These are phyloP conservation scores for Jatropha curcas DNA, from an alignment of 345 rosid species.

Conservation along the genomic window DNA sequence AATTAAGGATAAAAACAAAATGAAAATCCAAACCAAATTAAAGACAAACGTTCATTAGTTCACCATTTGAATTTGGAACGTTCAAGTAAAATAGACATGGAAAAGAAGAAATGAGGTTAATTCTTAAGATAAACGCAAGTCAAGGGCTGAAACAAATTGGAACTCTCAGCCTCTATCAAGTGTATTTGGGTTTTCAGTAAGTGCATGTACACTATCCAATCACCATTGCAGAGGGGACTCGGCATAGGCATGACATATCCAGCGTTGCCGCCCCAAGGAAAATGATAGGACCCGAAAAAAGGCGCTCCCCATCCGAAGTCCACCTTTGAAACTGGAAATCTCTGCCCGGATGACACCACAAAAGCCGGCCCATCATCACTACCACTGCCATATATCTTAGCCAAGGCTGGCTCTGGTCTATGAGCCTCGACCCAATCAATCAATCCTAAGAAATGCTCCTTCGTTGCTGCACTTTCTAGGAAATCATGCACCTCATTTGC, in stretches of 20 bases:
- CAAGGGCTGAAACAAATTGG: conserved; percentile 36
- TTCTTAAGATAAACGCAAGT: conserved; percentile 30
- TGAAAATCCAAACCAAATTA: too few species aligned
- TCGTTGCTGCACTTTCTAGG: conserved; percentile 36
- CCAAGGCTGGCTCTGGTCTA: conserved; percentile 50
- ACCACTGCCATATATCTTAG: conserved; percentile 51
- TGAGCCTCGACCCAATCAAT: conserved; percentile 79
- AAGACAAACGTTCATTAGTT: too few species aligned
- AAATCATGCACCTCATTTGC: conserved; percentile 56
- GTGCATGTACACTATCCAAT: conserved; percentile 65
- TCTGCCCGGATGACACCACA: conserved; percentile 75
- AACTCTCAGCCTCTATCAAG: conserved; percentile 37
- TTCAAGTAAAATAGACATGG: background rate
- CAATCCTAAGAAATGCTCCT: conserved; percentile 68
- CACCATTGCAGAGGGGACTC: conserved; percentile 46
- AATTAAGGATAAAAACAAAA: too few species aligned
- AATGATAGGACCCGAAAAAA: conserved; percentile 55
- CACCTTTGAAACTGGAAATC: conserved; percentile 46
- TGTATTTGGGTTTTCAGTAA: conserved; percentile 31
- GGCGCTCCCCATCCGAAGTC: conserved; percentile 70
- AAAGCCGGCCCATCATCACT: conserved; percentile 54
- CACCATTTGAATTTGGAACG: too few species aligned
- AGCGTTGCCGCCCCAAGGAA: conserved; percentile 50
- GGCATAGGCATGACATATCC: conserved; percentile 80
- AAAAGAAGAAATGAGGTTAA: background rate